A percentile compares a stretch with the other conserved stretches of the same genome.
Conservation (phyloP, 2,329 filamentous ascomycete species). For the Lecanicillium sp. region DNA sequence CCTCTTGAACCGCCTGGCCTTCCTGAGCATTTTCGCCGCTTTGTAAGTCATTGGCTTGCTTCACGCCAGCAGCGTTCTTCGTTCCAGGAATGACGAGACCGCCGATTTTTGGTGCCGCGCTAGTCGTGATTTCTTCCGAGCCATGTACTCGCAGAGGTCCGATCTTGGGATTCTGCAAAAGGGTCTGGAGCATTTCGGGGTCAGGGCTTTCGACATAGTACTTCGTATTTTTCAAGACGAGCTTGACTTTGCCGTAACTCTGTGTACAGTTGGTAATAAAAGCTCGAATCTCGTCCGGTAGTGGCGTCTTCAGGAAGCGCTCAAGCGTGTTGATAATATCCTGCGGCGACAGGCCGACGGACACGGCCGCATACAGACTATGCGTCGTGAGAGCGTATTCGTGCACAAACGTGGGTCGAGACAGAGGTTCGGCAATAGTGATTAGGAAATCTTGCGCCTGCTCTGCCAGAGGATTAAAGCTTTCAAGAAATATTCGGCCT, state of each 20-base stretch:
- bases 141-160: constrained; percentile 70
- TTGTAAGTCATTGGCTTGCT: constrained; percentile 50
- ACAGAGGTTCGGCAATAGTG: constrained; percentile 82
- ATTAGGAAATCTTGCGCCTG: constrained; percentile 84
- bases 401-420: constrained; percentile 75
- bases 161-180: constrained; percentile 80
- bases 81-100: constrained; percentile 90
- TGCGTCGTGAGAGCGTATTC: constrained; percentile 81
- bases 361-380: constrained; percentile 84
- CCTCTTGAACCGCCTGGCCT: constrained; percentile 43
- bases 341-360: constrained; percentile 78
- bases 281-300: constrained; percentile 70
- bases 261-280: constrained; percentile 77
- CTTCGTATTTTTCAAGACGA: constrained; percentile 88
- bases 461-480: constrained; percentile 71
- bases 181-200: constrained; percentile 71
- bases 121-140: constrained; percentile 63
- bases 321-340: constrained; percentile 90
- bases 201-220: constrained; percentile 93
- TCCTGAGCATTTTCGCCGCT: constrained; percentile 33
- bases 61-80: constrained; percentile 81
- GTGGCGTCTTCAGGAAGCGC: constrained; percentile 76
- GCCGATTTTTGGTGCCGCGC: constrained; percentile 76
- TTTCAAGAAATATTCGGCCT: constrained; percentile 81
- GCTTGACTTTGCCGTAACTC: constrained; percentile 90